Percentiles rank a stretch among this genome's conserved stretches.
phyloP scores from a whole-genome alignment of 768 basidiomycete genomes.

The Lactarius deliciosus region DNA sequence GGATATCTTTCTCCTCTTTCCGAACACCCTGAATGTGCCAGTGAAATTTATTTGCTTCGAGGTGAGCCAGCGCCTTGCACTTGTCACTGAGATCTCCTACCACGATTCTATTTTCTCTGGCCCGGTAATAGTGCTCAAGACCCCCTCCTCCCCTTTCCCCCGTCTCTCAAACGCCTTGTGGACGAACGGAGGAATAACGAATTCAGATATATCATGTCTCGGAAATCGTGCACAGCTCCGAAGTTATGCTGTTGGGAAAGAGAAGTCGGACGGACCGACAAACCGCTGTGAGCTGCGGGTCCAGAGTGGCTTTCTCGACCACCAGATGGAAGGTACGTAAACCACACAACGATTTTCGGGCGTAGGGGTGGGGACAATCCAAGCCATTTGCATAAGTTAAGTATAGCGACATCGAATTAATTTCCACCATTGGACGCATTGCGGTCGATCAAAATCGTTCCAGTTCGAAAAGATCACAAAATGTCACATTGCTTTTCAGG shows the following conservation, averaged over 20 bases:
- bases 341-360: conserved; percentile 1
- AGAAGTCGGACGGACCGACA: conserved; percentile 4
- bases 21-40: not conserved
- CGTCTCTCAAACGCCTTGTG: not conserved
- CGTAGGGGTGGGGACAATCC: conserved; percentile 10
- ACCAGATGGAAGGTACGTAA: not conserved
- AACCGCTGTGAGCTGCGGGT: not conserved
- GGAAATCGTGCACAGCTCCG: not conserved
- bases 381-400: not conserved
- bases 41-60: not conserved
- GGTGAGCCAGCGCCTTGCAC: not conserved
- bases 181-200: not conserved
- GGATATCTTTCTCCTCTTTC: not conserved
- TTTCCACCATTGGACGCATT: not conserved
- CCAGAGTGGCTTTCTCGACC: conserved; percentile 4
- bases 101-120: not conserved
- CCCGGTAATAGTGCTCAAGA: not conserved
- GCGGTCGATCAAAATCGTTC: conserved; percentile 7
- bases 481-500: conserved; percentile 15
- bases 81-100: not conserved
- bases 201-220: not conserved
- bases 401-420: not conserved
- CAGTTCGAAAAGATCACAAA: conserved; percentile 9
- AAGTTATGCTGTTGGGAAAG: not conserved
- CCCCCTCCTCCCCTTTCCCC: not conserved